Conservation (phyloP, 2,329 filamentous ascomycete species). For the Fusarium nisikadoi region DNA sequence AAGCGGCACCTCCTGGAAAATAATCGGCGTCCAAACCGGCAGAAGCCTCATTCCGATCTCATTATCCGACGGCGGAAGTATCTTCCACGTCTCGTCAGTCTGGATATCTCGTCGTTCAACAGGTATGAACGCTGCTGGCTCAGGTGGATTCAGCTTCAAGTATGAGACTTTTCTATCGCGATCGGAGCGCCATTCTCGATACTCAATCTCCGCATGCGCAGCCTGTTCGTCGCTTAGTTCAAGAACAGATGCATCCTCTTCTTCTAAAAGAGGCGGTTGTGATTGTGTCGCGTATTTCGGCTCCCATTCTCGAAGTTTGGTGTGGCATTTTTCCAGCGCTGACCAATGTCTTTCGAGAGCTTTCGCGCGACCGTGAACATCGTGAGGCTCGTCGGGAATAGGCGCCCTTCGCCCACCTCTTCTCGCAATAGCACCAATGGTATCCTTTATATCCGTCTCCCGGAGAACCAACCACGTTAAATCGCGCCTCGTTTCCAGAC, state of each 20-base stretch:
- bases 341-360: constrained; percentile 25
- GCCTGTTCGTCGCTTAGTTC: constrained; percentile 16
- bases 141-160: neutral
- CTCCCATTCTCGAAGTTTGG: constrained; percentile 29
- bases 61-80: neutral
- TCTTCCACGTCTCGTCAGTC: constrained; percentile 18
- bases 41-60: constrained; percentile 1
- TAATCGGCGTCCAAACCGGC: constrained; percentile 14
- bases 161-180: constrained; percentile 20
- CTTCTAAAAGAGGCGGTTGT: neutral
- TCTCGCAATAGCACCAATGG: constrained; percentile 15
- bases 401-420: constrained; percentile 12
- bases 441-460: constrained; percentile 23
- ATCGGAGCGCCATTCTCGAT: constrained; percentile 19
- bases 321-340: constrained; percentile 26
- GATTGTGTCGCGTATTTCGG: constrained; percentile 9
- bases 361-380: constrained; percentile 7
- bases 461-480: constrained; percentile 14
- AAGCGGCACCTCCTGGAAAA: constrained; percentile 13
- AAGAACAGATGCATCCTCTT: neutral
- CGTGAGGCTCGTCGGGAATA: constrained; percentile 17
- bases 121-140: neutral
- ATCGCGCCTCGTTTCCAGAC: constrained; percentile 26
- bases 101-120: constrained; percentile 14
- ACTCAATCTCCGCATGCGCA: constrained; percentile 14